These are phyloP conservation scores for Fusarium chlamydosporum DNA, from an alignment of 2,329 filamentous ascomycete genomes.

Conservation along the genomic window DNA sequence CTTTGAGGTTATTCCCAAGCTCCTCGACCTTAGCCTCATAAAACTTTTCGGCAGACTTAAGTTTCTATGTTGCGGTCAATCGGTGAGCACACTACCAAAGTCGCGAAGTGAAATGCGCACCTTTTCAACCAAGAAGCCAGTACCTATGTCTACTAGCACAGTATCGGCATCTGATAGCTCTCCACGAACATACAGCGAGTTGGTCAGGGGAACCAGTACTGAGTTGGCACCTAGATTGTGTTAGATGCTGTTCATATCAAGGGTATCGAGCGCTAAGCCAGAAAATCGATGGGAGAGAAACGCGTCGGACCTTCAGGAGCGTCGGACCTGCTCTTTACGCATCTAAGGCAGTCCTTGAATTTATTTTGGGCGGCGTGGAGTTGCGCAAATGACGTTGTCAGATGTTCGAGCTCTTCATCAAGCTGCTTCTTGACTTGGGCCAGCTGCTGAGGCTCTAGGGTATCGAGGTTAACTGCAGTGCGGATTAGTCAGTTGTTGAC, in stretches of 20 bases:
- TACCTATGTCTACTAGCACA: slow-evolving; percentile 92
- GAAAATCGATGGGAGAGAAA: background rate
- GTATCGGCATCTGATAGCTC: slow-evolving; percentile 79
- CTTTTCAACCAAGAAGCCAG: slow-evolving; percentile 96
- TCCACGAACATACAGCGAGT: slow-evolving; percentile 93
- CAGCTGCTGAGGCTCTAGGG: slow-evolving; percentile 86
- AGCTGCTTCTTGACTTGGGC: slow-evolving; percentile 94
- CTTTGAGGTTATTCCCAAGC: slow-evolving; percentile 67
- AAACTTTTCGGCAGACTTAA: slow-evolving; percentile 68
- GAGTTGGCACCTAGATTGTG: slow-evolving; percentile 58
- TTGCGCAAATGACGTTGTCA: slow-evolving; percentile 90
- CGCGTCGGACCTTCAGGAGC: slow-evolving; percentile 51
- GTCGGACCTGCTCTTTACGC: slow-evolving; percentile 69
- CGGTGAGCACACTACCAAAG: slow-evolving; percentile 19
- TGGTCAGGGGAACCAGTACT: slow-evolving; percentile 94
- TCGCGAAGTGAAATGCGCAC: slow-evolving; percentile 55
- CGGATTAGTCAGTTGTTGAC: slow-evolving; percentile 9
- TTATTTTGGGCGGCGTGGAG: slow-evolving; percentile 91
- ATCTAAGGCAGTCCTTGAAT: slow-evolving; percentile 89
- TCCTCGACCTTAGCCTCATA: slow-evolving; percentile 71
- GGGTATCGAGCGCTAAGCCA: background rate
- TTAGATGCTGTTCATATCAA: slow-evolving; percentile 20
- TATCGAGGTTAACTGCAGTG: slow-evolving; percentile 73
- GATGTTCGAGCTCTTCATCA: slow-evolving; percentile 94
- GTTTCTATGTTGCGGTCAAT: slow-evolving; percentile 57